A percentile compares a stretch with the other conserved stretches of the same genome.
phyloP scores from a whole-genome alignment of 2,329 filamentous ascomycete genomes.

The Botrytis tulipae region DNA sequence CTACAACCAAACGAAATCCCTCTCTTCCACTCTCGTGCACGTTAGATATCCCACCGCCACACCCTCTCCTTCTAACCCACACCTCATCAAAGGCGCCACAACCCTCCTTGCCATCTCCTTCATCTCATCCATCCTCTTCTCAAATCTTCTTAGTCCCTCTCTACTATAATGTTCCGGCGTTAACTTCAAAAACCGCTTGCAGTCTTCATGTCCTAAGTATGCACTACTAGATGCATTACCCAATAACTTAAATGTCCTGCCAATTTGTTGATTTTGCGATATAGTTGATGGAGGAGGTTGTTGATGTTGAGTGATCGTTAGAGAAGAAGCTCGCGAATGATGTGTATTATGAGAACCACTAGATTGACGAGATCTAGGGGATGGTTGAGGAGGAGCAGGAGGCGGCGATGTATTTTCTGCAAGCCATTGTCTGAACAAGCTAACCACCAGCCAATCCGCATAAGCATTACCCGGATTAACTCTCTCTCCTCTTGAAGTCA shows the following conservation, averaged over 20 bases:
- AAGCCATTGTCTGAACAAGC: constrained; percentile 87
- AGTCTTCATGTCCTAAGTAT: constrained; percentile 81
- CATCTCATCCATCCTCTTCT: constrained; percentile 83
- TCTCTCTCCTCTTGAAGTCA: constrained; percentile 75
- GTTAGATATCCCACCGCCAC: constrained; percentile 60
- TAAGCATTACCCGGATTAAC: constrained; percentile 78
- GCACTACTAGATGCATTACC: constrained; percentile 56
- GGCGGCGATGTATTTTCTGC: constrained; percentile 83
- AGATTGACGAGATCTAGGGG: constrained; percentile 37
- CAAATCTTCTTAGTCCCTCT: constrained; percentile 82
- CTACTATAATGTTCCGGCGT: constrained; percentile 79
- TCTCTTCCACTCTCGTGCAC: constrained; percentile 60
- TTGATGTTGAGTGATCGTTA: constrained; percentile 17
- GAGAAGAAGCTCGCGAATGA: constrained; percentile 48
- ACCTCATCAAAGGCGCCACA: constrained; percentile 82
- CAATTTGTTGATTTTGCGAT: constrained; percentile 44
- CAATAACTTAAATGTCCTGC: constrained; percentile 74
- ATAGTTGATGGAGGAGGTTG: constrained; percentile 8
- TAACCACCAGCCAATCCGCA: constrained; percentile 85
- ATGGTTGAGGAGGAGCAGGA: constrained; percentile 40
- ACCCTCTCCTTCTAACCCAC: constrained; percentile 75
- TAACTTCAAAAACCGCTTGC: constrained; percentile 85
- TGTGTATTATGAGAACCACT: constrained; percentile 31
- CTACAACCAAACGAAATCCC: constrained; percentile 58
- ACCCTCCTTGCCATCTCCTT: constrained; percentile 79